These are phyloP conservation scores for Sutorius australiensis DNA, from an alignment of 768 basidiomycete genomes.

Conservation along the genomic window DNA sequence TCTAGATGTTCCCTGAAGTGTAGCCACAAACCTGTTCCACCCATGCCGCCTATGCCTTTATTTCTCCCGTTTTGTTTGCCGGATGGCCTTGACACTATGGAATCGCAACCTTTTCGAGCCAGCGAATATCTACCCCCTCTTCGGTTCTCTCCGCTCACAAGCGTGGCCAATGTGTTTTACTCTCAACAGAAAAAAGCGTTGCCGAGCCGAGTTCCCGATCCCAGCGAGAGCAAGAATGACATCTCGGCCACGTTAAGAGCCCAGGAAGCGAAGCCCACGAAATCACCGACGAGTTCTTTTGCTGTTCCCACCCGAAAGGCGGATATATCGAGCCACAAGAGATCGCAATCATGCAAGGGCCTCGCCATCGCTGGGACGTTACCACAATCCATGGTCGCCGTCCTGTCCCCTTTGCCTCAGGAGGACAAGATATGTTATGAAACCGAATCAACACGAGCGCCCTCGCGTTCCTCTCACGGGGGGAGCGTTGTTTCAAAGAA, in stretches of 20 bases:
- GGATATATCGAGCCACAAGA: slow-evolving; percentile 2
- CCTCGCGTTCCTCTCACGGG: neutral
- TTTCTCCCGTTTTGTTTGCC: slow-evolving; percentile 10
- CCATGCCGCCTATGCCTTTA: slow-evolving; percentile 21
- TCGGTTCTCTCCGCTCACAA: slow-evolving; percentile 19
- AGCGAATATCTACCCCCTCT: slow-evolving; percentile 15
- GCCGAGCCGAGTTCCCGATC: neutral
- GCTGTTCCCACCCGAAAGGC: neutral
- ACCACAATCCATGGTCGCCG: neutral
- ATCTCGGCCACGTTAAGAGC: neutral
- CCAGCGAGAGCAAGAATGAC: neutral
- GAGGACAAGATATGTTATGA: neutral
- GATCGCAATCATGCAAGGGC: slow-evolving; percentile 11
- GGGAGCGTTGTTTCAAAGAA: neutral
- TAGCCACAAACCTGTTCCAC: slow-evolving; percentile 15
- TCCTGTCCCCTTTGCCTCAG: neutral
- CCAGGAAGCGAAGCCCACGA: neutral
- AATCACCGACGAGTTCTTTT: neutral
- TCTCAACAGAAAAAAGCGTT: neutral
- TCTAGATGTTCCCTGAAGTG: slow-evolving; percentile 12
- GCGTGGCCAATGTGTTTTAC: slow-evolving; percentile 4
- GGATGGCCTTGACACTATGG: neutral
- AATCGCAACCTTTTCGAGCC: neutral
- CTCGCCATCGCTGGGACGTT: slow-evolving; percentile 7
- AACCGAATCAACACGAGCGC: neutral